phyloP scores from a whole-genome alignment of 306 rosid genomes.

The Benincasa hispida region DNA sequence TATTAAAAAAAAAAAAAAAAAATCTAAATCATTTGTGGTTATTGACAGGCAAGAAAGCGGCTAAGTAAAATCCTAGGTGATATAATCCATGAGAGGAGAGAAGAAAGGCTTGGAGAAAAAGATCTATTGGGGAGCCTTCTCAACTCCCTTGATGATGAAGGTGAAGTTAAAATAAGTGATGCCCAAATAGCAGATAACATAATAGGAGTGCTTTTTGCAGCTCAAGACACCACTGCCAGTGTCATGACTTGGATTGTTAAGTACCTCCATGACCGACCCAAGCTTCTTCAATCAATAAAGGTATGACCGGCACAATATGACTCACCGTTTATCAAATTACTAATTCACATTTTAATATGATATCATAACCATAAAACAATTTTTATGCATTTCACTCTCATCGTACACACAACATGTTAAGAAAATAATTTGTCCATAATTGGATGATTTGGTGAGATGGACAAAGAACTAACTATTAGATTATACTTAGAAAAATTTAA shows the following conservation, averaged over 20 bases:
- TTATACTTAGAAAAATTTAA: too few relatives aligned
- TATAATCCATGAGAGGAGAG: conserved; percentile 50
- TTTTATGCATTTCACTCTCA: too few relatives aligned
- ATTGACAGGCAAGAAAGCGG: conserved; percentile 56
- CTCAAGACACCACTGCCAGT: conserved; percentile 94
- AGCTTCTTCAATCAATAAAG: too few relatives aligned
- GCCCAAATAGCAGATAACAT: conserved; percentile 79
- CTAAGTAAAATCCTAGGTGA: conserved; percentile 44
- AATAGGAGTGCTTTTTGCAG: conserved; percentile 87
- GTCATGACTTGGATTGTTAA: conserved; percentile 81
- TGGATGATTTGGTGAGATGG: too few relatives aligned
- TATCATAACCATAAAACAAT: too few relatives aligned
- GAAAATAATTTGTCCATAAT: too few relatives aligned
- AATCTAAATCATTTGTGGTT: too few relatives aligned
- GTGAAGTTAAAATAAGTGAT: conserved; percentile 39
- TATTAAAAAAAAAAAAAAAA: too few relatives aligned
- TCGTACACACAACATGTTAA: too few relatives aligned
- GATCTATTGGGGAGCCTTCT: conserved; percentile 59
- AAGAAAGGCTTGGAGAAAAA: conserved; percentile 36
- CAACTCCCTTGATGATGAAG: conserved; percentile 47
- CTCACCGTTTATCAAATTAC: conserved; percentile 22
- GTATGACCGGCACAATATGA: too few relatives aligned
- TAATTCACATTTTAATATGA: too few relatives aligned
- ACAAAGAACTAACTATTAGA: too few relatives aligned
- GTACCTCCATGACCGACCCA: conserved; percentile 49